Evolutionary conservation across 148 eudicot genomes (phyloP), one percentile per base, ranked within the genome.

Genomic region (Nyssa sinensis): DNA sequence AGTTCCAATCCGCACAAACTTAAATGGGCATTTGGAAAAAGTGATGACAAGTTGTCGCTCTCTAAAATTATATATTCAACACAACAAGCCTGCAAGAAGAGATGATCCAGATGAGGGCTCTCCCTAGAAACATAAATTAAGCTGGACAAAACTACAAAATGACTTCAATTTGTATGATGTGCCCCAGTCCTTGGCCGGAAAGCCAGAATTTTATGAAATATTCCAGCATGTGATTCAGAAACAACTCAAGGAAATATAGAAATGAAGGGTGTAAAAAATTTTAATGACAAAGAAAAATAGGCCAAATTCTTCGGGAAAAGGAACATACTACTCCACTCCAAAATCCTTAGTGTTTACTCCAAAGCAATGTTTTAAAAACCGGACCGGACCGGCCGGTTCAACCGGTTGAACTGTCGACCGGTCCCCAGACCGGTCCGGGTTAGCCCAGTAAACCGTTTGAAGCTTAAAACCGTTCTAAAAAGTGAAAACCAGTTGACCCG

Each of bases 51-150:
- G 75, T 95, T 95, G 74, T 95, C 98, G 73, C 96, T 79, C 86
- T 95, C 98, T 86, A 95, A 66, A 73, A 95, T 95, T 76, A 95
- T 85, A 76, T 87, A 88, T 67, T 90, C 98, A 55, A 92, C 91
- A 64, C 94, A 89, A 76, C 89, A 84, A 63, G 97, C 92, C 98
- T 95, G 84, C 80, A 74, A 55, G 59, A 19, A 44, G 33, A 41
- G 29, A 82, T 34, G 60, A 64, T 1, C 5, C 37, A 34, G 13
- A 62, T 5, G 1, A 29, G 69, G 73, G 27, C 72, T 24, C 61
- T 32, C 75, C 19, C 27, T 27, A 6, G 57, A 25, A 19, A 14
- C 8, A 35, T 4, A 71, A 5, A 60, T 27, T 55, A 37, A 11
- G 9, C 75, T 19, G 16, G 9, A 7, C 7, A 16, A 44, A 19